A percentile compares a stretch with the other conserved stretches of the same genome.
Conservation (phyloP, 2,329 filamentous ascomycete genomes). For the Coccinonectria pachysandricola region DNA sequence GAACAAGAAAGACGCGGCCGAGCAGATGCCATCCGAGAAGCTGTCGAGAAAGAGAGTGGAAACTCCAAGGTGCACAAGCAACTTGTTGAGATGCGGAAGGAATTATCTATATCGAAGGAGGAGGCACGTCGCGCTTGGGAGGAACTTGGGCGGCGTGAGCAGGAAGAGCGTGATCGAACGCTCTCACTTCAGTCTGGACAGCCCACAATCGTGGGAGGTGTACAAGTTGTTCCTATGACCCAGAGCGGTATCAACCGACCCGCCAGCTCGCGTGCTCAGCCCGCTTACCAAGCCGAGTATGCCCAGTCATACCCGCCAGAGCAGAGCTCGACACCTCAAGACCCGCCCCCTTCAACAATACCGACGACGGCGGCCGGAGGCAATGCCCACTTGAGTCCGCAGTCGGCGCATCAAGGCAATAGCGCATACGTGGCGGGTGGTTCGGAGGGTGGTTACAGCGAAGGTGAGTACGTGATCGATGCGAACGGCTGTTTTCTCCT, state of each 20-base stretch:
- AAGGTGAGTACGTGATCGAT: conserved; percentile 63
- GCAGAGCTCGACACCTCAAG: conserved; percentile 32
- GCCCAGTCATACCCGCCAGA: conserved; percentile 24
- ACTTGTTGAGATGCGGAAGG: conserved; percentile 82
- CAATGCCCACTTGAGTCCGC: conserved; percentile 17
- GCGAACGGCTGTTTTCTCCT: conserved; percentile 49
- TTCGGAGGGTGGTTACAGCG: conserved; percentile 54
- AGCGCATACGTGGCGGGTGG: conserved; percentile 15
- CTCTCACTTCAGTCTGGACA: conserved; percentile 77
- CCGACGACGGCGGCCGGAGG: conserved; percentile 20
- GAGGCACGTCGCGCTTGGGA: conserved; percentile 95
- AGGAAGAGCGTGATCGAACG: conserved; percentile 83
- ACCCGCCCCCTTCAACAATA: conserved; percentile 22
- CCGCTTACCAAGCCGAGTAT: conserved; percentile 21
- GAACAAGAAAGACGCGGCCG: conserved; percentile 62
- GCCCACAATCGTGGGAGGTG: conserved; percentile 80
- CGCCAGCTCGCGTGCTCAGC: conserved; percentile 31
- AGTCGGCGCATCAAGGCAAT: conserved; percentile 8
- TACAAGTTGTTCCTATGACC: conserved; percentile 91
- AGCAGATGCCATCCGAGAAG: conserved; percentile 55
- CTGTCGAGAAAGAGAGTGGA: conserved; percentile 57
- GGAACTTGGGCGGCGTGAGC: conserved; percentile 83
- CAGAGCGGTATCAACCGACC: conserved; percentile 53
- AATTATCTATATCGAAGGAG: conserved; percentile 89
- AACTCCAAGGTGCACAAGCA: conserved; percentile 68